phyloP scores from a whole-genome alignment of 768 basidiomycete genomes.

The Calocera viscosa region DNA sequence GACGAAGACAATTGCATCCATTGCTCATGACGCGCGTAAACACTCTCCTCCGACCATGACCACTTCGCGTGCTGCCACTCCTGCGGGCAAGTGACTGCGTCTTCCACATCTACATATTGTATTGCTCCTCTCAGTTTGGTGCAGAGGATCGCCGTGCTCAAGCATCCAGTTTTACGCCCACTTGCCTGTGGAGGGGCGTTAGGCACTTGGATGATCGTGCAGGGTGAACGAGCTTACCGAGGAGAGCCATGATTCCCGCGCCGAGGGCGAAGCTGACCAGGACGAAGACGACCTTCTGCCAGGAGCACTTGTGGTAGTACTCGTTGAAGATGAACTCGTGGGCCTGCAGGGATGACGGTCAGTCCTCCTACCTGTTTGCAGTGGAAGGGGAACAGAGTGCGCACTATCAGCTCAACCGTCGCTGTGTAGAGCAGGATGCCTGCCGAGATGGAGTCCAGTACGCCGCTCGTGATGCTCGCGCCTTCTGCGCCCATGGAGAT shows the following conservation, averaged over 20 bases:
- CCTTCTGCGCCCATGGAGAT: conserved; percentile 15
- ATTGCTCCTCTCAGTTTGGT: too few relatives aligned
- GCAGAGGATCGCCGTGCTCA: too few relatives aligned
- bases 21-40: too few relatives aligned
- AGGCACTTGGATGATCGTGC: too few relatives aligned
- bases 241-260: conserved; percentile 18
- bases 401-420: conserved; percentile 13
- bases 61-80: too few relatives aligned
- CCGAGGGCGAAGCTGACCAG: conserved; percentile 18
- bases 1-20: too few relatives aligned
- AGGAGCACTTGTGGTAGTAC: conserved; percentile 16
- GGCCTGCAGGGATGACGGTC: conserved; percentile 6
- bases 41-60: too few relatives aligned
- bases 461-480: conserved; percentile 16
- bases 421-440: conserved; percentile 21
- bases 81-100: too few relatives aligned
- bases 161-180: too few relatives aligned
- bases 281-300: conserved; percentile 15
- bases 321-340: conserved; percentile 19
- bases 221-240: conserved; percentile 5
- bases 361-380: background rate
- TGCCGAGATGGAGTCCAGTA: conserved; percentile 20
- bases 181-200: too few relatives aligned
- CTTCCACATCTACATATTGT: too few relatives aligned
- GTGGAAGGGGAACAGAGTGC: background rate